Base-by-base conservation (phyloP, 805 yeast genomes). In the Nakazawaea siamensis region DNA sequence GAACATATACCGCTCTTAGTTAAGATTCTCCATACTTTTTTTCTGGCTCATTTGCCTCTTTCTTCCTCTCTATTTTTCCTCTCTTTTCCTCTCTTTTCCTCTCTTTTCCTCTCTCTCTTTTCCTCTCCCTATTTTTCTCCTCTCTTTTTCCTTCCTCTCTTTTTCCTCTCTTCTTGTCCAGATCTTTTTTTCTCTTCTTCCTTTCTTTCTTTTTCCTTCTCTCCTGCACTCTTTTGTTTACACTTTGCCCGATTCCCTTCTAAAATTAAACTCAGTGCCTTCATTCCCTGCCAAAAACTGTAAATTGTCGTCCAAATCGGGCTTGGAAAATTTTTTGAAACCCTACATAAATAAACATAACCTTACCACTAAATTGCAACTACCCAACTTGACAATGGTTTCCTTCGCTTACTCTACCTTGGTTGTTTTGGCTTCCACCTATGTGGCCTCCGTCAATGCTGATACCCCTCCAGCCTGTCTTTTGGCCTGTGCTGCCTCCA, bases 401-500 rank as follows among this genome's bases (percentile, higher is more conserved):
- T n/a, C n/a, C n/a, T n/a, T n/a, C n/a, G n/a, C n/a, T n/a, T n/a
- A n/a, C n/a, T n/a, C n/a, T 18, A 18, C 31, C 12, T 18, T 28
- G 15, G 23, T 23, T 18, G 8, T 28, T 12, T 9, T 28, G n/a
- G 31, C 68, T 34, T 56, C 69, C 20, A 50, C 55, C 6, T 54
- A 59, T 41, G 47, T 66, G 38, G 52, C 55, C 24, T 61, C 70
- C 17, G 50, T 66, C 21, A 68, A 69, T 7, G 31, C 24, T 20
- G 24, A 25, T 20, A 79, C 83, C 36, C 67, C 90, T 37, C 92
- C 95, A 34, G 95, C 96, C 41, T 95, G 96, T 25, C 87, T 95
- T 67, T 62, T 87, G 46, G 67, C 87, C 56, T 94, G 95, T 27
- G 86, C 95, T 72, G 90, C 83, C 40, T 70, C 85, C 38, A 68